A percentile compares a stretch with the other conserved stretches of the same genome.
phyloP scores from a whole-genome alignment of 345 rosid species.

The Abelmoschus esculentus region DNA sequence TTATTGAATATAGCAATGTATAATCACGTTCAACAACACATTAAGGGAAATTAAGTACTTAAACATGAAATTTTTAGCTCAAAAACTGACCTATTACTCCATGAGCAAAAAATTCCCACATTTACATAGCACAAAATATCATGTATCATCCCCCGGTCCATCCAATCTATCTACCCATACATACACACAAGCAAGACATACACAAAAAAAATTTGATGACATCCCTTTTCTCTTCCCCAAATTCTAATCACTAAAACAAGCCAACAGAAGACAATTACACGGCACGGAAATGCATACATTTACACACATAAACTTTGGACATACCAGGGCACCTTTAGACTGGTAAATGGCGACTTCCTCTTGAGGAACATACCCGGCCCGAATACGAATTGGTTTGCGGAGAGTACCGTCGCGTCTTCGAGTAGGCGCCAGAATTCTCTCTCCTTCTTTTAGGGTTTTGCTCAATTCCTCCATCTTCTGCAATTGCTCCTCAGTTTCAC shows the following conservation, averaged over 20 bases:
- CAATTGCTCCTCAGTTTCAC: constrained; percentile 31
- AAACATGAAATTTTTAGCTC: not conserved
- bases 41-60: not conserved
- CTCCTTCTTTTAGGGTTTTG: constrained; percentile 98
- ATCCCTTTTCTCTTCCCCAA: not conserved
- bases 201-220: not conserved
- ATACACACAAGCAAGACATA: not conserved
- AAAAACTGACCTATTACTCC: not conserved
- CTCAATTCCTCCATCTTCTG: constrained; percentile 59
- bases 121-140: not conserved
- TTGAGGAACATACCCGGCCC: constrained; percentile 82
- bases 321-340: constrained; percentile 87
- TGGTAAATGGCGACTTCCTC: constrained; percentile 92
- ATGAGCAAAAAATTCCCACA: not conserved
- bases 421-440: constrained; percentile 75
- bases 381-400: constrained; percentile 82
- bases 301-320: not conserved
- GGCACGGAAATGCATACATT: not conserved
- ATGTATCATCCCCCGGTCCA: not conserved
- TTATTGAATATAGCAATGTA: not conserved
- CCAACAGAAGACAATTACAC: not conserved
- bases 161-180: not conserved
- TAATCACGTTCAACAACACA: not conserved
- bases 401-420: constrained; percentile 90
- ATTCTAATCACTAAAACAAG: not conserved